Evolutionary conservation across 768 basidiomycete species (phyloP), one percentile per base, ranked within the genome.

Genomic region (Termitomyces sp.): DNA sequence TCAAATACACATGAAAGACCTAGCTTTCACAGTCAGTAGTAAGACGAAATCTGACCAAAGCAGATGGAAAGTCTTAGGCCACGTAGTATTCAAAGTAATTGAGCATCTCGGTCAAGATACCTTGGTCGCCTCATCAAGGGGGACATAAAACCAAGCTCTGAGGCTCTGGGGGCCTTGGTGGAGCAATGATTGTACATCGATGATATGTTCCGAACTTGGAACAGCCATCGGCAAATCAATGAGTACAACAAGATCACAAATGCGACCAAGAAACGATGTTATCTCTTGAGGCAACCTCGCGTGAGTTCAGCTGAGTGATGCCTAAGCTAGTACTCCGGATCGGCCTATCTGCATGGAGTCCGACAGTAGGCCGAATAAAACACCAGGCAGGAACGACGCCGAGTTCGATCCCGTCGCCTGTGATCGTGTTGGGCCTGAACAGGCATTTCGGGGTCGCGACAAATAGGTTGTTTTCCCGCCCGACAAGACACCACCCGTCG

Each of bases 401-500:
- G 18, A 90, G 70, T 67, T 91, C 88, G 38, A 85, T 74, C 44
- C 82, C 76, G 20, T 73, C 74, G 52, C 67, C 69, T 48, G 59
- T 56, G 26, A 57, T 65, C 38, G 57, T 55, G 7, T 69, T 62
- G 12, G 73, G 68, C 57, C 72, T 74, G 66, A 81, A 81, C 41
- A 79, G 57, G 1, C 78, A 79, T 63, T 76, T 76, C 10, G 75
- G 64, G 30, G 64, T 65, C 6, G 70, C 57, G 18, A 71, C 65
- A 28, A 74, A 66, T 28, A 71, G 67, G 60, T 63, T 60, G 48
- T 67, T 69, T 60, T 86, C 82, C 32, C 87, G 76, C 20, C 82
- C 84, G 54, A 89, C 86, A 54, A 89, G 77, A 64, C 87, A 89
- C 90, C 90, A 93, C 2, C 89, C 90, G 58, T 92, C 90, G 59